These are phyloP conservation scores for Globisporangium canariense DNA, from an alignment of 352 stramenopile species.

Conservation along the genomic window DNA sequence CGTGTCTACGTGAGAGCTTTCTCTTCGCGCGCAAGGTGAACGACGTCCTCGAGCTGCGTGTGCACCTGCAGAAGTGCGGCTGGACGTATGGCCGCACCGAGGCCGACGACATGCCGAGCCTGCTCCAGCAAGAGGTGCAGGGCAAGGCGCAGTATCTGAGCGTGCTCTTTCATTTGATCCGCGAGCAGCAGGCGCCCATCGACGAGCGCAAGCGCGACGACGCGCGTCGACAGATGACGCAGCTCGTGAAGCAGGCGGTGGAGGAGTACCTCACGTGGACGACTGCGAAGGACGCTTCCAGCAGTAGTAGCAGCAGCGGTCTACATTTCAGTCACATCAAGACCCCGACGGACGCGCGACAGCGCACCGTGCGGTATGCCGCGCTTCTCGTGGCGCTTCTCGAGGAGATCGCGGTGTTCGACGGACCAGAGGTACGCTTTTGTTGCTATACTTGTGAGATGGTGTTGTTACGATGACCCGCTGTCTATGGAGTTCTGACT, in stretches of 20 bases:
- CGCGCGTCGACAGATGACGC: conserved; percentile 58
- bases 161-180: conserved; percentile 55
- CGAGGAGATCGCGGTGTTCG: conserved; percentile 43
- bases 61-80: conserved; percentile 43
- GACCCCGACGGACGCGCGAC: conserved; percentile 39
- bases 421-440: conserved; percentile 45
- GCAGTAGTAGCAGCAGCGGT: conserved; percentile 14
- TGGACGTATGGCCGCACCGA: conserved; percentile 47
- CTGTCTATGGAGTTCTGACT: not conserved
- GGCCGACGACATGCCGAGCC: conserved; percentile 49
- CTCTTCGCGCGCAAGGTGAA: conserved; percentile 74
- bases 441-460: not conserved
- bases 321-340: conserved; percentile 16
- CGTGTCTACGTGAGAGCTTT: conserved; percentile 67
- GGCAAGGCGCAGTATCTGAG: conserved; percentile 77
- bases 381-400: conserved; percentile 53
- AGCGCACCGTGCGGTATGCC: conserved; percentile 54
- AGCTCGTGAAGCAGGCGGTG: conserved; percentile 59
- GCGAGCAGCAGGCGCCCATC: conserved; percentile 11
- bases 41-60: conserved; percentile 50
- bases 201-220: conserved; percentile 51
- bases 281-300: not conserved
- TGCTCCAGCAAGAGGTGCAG: conserved; percentile 71
- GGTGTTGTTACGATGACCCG: not conserved
- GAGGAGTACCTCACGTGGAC: conserved; percentile 73